Base-by-base conservation (phyloP, 192 early-diverging fungal genomes). In the Rhizoclosmatium globosum region DNA sequence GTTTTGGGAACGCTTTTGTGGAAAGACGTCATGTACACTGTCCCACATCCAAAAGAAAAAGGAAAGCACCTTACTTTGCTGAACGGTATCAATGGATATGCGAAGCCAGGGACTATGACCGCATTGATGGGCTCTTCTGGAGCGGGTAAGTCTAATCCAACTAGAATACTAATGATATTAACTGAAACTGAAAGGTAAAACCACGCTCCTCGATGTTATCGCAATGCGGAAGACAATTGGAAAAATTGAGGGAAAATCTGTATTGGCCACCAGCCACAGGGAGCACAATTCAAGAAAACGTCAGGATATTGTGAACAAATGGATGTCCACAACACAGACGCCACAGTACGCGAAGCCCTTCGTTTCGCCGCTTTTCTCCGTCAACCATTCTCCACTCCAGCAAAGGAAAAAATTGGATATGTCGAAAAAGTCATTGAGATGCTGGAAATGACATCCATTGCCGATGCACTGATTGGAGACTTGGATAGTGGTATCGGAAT, bases 251-350 rank as follows among this genome's bases (percentile, higher is more conserved):
- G 79, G 1, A 42, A 86, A 42, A 90, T 97, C 47, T 88, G 91
- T 72, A 87, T 95, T 45, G 80, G 77, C 9, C n/a, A 56, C 41
- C 60, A 81, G 9, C 47, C 78, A 9, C 79, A 77, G 13, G 78
- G 64, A 7, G 38, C 31, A 38, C 47, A 67, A 3, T 87, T 79
- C 74, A 68, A 79, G 61, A 69, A 76, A 15, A 78, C 81, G 38
- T 78, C 81, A 15, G 86, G 82, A 17, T 96, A 95, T 82, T 92
- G 91, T 81, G 95, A 96, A 79, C 95, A 96, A 80, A 89, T 93
- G 80, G 94, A 94, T 65, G 89, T 94, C 17, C 94, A 93, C 68
- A 89, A 91, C 71, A 90, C 90, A 13, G 82, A 92, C 1, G 48
- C 58, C 31, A 97, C 94, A 21, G 91, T 94, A 44, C 91, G 92